Base-by-base conservation (phyloP, 2,329 filamentous ascomycete genomes). In the Penicillium verrucosum region DNA sequence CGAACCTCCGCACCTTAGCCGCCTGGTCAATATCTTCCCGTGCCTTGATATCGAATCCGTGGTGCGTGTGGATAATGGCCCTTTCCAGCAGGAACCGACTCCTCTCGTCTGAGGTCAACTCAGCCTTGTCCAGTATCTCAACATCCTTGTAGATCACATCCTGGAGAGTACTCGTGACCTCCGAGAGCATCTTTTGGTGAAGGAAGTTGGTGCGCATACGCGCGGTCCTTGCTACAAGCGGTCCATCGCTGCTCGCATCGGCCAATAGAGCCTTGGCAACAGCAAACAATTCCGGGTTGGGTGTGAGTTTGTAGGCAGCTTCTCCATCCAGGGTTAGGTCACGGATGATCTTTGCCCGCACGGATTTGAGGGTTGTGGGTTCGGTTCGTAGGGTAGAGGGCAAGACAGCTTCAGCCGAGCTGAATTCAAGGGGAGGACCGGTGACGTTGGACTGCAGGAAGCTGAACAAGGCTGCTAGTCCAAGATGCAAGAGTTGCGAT, bases 381-480 rank as follows among this genome's bases (percentile, higher is more conserved):
- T 76, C 65, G 1, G 63, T 58, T 34, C 65, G 70, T 42, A 77
- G 63, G 10, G 55, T 37, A n/a, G 67, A 50, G 5, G 82, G 80
- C 4, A 88, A 66, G 6, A 87, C 61, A 1, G 77, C 61, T 12
- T 80, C 74, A 4, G 80, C 75, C 3, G 82, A 74, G 25, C 74
- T 74, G 68, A 85, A 87, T 0, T 79, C 76, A n/a, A 96, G 78
- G 0, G 91, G 87, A 1, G 92, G 92, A 0, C 92, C 92, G 4
- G 92, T 96, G 52, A 95, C 89, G 70, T 91, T 96, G 1, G 86
- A 85, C 72, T 97, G 92, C 16, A 96, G 75, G 70, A 96, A 97
- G 11, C 87, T 84, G 68, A 90, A 83, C 11, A 96, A 80, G 1
- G 88, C 84, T 1, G 88, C 86, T 46, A 90, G 77, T 10, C 85